These are phyloP conservation scores for Tolypocladium cylindrosporum DNA, from an alignment of 2,329 filamentous ascomycete genomes.

Conservation along the genomic window DNA sequence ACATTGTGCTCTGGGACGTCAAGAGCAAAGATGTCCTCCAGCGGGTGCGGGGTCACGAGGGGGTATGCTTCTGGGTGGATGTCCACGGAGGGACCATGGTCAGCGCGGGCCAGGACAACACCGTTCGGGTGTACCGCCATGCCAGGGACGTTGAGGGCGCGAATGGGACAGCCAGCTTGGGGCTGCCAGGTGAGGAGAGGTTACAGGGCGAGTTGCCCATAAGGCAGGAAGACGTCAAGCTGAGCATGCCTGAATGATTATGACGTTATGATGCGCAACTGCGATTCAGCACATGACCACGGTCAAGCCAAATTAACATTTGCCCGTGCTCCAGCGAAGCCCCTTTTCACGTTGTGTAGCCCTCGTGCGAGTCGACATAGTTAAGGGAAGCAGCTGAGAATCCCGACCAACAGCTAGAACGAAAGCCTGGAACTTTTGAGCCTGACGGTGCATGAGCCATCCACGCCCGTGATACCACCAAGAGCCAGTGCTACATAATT, in stretches of 20 bases:
- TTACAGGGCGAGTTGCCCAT: slow-evolving; percentile 44
- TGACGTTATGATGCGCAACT: neutral
- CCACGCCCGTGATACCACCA: too few species aligned
- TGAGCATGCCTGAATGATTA: slow-evolving; percentile 17
- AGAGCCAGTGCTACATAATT: too few species aligned
- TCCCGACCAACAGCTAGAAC: too few species aligned
- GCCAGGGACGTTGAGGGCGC: slow-evolving; percentile 6
- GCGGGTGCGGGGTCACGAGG: slow-evolving; percentile 40
- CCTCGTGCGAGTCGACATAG: neutral
- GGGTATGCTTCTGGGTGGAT: slow-evolving; percentile 58
- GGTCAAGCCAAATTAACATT: neutral
- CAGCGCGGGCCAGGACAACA: slow-evolving; percentile 45
- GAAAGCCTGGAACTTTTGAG: too few species aligned
- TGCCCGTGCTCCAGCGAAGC: neutral
- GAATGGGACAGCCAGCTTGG: slow-evolving; percentile 9
- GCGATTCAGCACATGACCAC: neutral
- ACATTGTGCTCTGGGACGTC: slow-evolving; percentile 84
- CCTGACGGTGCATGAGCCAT: too few species aligned
- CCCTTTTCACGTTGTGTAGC: neutral
- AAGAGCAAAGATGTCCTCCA: slow-evolving; percentile 76
- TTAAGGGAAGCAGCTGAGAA: too few species aligned
- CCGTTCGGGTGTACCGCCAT: slow-evolving; percentile 39
- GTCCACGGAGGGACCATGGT: slow-evolving; percentile 46
- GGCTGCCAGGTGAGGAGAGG: slow-evolving; percentile 38
- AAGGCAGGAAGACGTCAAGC: slow-evolving; percentile 27